These are phyloP conservation scores for Salix brachista DNA, from an alignment of 345 rosid genomes.

Conservation along the genomic window DNA sequence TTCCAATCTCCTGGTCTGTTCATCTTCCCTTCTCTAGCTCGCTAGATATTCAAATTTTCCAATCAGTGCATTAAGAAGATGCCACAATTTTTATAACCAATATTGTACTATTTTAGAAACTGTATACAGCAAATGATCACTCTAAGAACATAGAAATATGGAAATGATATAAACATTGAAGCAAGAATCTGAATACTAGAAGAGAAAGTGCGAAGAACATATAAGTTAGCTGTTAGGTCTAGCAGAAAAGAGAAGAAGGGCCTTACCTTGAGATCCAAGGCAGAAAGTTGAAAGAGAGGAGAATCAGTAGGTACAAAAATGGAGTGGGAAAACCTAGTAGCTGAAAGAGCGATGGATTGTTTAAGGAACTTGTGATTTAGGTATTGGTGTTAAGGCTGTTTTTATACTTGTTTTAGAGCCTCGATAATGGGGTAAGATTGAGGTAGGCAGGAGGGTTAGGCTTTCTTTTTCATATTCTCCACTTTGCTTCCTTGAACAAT, in stretches of 20 bases:
- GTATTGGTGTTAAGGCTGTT: conserved; percentile 16
- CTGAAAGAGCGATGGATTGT: conserved; percentile 9
- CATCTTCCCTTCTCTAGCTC: conserved; percentile 30
- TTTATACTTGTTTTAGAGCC: conserved; percentile 30
- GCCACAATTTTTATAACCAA: not conserved
- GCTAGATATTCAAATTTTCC: too few species aligned
- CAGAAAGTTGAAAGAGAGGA: not conserved
- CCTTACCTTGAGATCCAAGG: conserved; percentile 3
- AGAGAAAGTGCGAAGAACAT: not conserved
- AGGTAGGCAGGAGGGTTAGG: conserved; percentile 15
- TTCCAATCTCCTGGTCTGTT: conserved; percentile 91
- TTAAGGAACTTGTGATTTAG: conserved; percentile 22
- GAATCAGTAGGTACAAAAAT: not conserved
- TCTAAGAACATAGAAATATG: too few species aligned
- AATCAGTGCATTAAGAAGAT: not conserved
- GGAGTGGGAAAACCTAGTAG: not conserved
- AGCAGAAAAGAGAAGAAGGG: not conserved
- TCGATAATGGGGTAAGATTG: conserved; percentile 30
- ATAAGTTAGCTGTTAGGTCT: not conserved
- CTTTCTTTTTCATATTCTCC: conserved; percentile 36
- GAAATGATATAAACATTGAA: not conserved
- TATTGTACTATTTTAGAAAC: not conserved
- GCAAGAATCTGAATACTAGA: not conserved
- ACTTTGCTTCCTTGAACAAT: conserved; percentile 34
- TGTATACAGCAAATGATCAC: not conserved